Conservation (phyloP, 2,329 filamentous ascomycete species). For the Aspergillus amoenus region DNA sequence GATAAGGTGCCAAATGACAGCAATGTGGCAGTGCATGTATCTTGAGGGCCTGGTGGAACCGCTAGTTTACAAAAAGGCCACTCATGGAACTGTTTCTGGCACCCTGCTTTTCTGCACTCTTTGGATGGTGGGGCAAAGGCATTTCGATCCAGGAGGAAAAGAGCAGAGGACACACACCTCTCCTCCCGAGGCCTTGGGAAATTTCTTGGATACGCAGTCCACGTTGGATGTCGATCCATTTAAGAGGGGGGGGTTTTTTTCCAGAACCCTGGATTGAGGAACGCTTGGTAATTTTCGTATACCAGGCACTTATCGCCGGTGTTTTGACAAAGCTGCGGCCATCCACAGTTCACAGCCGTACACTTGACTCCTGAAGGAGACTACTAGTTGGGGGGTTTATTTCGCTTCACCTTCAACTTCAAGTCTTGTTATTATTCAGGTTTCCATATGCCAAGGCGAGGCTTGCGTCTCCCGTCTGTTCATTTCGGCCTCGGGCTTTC, state of each 20-base stretch:
- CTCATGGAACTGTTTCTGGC: constrained; percentile 13
- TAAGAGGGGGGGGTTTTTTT: neutral
- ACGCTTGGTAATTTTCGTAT: constrained; percentile 1
- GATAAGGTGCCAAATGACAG: constrained; percentile 21
- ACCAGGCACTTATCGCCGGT: neutral
- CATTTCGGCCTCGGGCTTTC: neutral
- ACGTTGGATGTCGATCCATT: neutral
- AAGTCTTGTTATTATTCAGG: neutral
- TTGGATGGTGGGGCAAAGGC: constrained; percentile 16
- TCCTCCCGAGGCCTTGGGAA: constrained; percentile 1
- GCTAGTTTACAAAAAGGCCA: constrained; percentile 20
- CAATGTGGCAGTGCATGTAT: constrained; percentile 29
- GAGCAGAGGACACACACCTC: constrained; percentile 2
- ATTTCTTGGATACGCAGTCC: neutral
- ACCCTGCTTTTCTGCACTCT: constrained; percentile 12
- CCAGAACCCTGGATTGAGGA: constrained; percentile 11
- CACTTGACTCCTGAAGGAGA: neutral
- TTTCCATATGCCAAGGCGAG: constrained; percentile 5
- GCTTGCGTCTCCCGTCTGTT: constrained; percentile 3
- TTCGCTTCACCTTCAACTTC: neutral
- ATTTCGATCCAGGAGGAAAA: neutral
- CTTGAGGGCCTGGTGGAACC: constrained; percentile 21
- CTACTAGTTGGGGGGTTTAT: neutral
- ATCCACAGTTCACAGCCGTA: neutral
- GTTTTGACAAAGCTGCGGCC: neutral